phyloP scores from a whole-genome alignment of 768 basidiomycete genomes.

The Lyophyllum semitale region DNA sequence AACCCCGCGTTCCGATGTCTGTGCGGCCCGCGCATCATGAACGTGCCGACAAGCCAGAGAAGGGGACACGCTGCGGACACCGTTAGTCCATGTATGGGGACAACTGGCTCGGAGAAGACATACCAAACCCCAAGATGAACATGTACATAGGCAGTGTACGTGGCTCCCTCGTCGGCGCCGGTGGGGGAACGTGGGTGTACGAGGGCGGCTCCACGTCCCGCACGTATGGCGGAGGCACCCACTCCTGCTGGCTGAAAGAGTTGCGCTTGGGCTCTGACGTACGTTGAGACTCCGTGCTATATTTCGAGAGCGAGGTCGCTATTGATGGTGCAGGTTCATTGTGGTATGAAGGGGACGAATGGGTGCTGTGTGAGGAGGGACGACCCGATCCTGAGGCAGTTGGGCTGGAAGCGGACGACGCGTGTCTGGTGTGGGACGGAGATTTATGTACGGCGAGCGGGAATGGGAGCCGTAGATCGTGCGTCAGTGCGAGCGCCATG shows the following conservation, averaged over 20 bases:
- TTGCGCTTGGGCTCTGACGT: background rate
- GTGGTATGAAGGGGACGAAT: background rate
- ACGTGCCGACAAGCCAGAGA: slow-evolving; percentile 15
- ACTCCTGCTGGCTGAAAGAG: background rate
- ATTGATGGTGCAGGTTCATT: background rate
- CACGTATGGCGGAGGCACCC: background rate
- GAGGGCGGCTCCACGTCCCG: background rate
- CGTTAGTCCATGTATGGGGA: background rate
- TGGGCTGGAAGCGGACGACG: background rate
- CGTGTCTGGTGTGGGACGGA: background rate
- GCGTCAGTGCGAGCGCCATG: background rate
- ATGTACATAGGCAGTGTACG: slow-evolving; percentile 11
- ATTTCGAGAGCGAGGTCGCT: background rate
- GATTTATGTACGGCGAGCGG: background rate
- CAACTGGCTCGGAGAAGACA: background rate
- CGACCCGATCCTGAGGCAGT: background rate
- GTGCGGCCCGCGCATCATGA: slow-evolving; percentile 12
- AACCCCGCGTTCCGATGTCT: slow-evolving; percentile 2
- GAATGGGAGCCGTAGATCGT: background rate
- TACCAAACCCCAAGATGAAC: slow-evolving; percentile 17
- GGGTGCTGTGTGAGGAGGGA: background rate
- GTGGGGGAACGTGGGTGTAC: background rate
- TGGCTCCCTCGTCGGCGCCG: background rate
- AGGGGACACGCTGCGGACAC: slow-evolving; percentile 13
- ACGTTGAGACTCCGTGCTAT: background rate